Evolutionary conservation across 2,329 filamentous ascomycete species (phyloP).

Genomic region (Bipolaris oryzae): DNA sequence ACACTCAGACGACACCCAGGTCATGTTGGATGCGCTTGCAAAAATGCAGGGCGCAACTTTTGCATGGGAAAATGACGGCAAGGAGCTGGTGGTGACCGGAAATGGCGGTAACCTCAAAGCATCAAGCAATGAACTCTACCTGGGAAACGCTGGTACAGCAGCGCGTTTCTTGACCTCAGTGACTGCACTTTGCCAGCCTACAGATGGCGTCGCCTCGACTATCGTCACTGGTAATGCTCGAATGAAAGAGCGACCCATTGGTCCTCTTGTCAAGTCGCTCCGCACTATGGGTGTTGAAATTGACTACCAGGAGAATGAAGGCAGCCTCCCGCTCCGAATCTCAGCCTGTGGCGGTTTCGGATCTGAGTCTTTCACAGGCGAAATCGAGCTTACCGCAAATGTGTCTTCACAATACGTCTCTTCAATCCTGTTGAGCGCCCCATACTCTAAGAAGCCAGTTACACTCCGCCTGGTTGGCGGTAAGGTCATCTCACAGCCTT

Average conservation of each 20-base stretch:
- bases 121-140: slow-evolving; percentile 77
- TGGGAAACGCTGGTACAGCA: slow-evolving; percentile 95
- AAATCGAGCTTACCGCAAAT: slow-evolving; percentile 90
- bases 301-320: slow-evolving; percentile 81
- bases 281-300: slow-evolving; percentile 85
- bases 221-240: slow-evolving; percentile 90
- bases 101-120: slow-evolving; percentile 86
- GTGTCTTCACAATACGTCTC: slow-evolving; percentile 99
- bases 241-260: slow-evolving; percentile 96
- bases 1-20: slow-evolving; percentile 95
- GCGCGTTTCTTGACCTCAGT: slow-evolving; percentile 95
- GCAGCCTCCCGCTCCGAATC: slow-evolving; percentile 83
- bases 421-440: slow-evolving; percentile 93
- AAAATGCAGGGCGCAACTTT: slow-evolving; percentile 86
- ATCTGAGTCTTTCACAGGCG: slow-evolving; percentile 72
- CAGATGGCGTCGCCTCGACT: slow-evolving; percentile 67
- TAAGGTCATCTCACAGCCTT: slow-evolving; percentile 94
- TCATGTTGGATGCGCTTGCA: slow-evolving; percentile 91
- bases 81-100: slow-evolving; percentile 84
- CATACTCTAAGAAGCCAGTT: slow-evolving; percentile 93
- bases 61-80: slow-evolving; percentile 93
- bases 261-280: slow-evolving; percentile 88
- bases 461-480: slow-evolving; percentile 91
- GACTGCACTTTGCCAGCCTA: slow-evolving; percentile 77
- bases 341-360: slow-evolving; percentile 65